These are phyloP conservation scores for Amylostereum areolatum DNA, from an alignment of 1,284 basidiomycete genomes.

Conservation along the genomic window DNA sequence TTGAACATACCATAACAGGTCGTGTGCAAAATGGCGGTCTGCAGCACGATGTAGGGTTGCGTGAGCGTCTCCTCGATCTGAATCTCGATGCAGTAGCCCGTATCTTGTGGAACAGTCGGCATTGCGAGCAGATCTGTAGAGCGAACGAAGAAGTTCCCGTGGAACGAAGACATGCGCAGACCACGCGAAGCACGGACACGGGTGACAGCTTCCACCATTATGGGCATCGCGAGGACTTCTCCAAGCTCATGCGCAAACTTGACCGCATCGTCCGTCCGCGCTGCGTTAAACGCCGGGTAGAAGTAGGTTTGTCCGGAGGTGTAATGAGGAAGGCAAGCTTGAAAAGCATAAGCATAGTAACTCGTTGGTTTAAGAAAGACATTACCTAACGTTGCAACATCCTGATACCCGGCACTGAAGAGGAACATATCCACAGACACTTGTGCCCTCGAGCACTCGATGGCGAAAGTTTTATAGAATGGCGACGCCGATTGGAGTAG, in stretches of 20 bases:
- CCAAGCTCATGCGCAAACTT: slow-evolving; percentile 99
- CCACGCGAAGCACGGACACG: slow-evolving; percentile 94
- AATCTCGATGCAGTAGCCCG: slow-evolving; percentile 95
- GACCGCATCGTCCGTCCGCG: slow-evolving; percentile 89
- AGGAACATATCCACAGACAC: slow-evolving; percentile 99
- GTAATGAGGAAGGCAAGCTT: slow-evolving; percentile 92
- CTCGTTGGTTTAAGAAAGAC: neutral
- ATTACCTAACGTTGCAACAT: slow-evolving; percentile 87
- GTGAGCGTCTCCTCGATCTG: slow-evolving; percentile 97
- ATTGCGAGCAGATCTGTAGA: slow-evolving; percentile 96
- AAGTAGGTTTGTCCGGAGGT: slow-evolving; percentile 98
- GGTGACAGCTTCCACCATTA: slow-evolving; percentile 97
- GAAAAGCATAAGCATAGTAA: slow-evolving; percentile 7
- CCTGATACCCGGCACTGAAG: slow-evolving; percentile 90
- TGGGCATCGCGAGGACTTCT: slow-evolving; percentile 87
- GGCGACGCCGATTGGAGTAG: slow-evolving; percentile 84
- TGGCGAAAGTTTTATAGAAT: slow-evolving; percentile 99
- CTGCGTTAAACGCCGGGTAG: slow-evolving; percentile 97
- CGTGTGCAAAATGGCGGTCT: slow-evolving; percentile 94
- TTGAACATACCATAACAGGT: slow-evolving; percentile 77
- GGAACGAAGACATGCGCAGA: slow-evolving; percentile 95
- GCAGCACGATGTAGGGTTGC: slow-evolving; percentile 90
- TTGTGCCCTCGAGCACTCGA: slow-evolving; percentile 96
- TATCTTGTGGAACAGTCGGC: slow-evolving; percentile 94
- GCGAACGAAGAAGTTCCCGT: slow-evolving; percentile 99